Percentiles rank a stretch among this genome's conserved stretches.
phyloP scores from a whole-genome alignment of 441 rosid species.

The Populus trichocarpa region DNA sequence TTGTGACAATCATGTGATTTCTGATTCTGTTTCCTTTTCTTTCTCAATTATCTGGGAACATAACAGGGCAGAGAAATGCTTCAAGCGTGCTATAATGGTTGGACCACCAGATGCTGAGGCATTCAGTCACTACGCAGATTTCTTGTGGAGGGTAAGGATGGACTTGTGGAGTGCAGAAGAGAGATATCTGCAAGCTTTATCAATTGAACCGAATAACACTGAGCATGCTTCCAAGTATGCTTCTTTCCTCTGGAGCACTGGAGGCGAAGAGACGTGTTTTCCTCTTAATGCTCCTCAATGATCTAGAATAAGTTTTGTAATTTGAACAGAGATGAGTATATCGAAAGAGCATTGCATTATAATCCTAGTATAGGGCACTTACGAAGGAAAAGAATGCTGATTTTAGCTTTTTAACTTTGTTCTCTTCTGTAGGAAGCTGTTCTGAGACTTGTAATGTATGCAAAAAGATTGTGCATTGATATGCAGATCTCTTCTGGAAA shows the following conservation, averaged over 20 bases:
- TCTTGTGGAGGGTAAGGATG: conserved; percentile 66
- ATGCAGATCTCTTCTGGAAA: not conserved
- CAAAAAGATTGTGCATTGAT: not conserved
- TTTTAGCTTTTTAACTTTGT: not conserved
- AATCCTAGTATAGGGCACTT: not conserved
- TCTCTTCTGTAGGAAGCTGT: not conserved
- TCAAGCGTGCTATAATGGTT: conserved; percentile 55
- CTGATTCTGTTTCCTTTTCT: not conserved
- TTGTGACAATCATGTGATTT: not conserved
- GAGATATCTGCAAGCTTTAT: conserved; percentile 56
- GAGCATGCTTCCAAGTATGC: conserved; percentile 63
- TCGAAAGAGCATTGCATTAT: not conserved
- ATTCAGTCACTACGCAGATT: conserved; percentile 53
- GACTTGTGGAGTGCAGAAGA: conserved; percentile 81
- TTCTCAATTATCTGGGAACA: not conserved
- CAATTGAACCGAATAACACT: conserved; percentile 48
- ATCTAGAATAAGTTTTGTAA: conserved; percentile 1
- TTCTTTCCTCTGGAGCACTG: conserved; percentile 72
- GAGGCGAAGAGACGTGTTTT: conserved; percentile 74
- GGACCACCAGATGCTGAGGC: conserved; percentile 67
- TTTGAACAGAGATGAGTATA: not conserved
- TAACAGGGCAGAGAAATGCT: conserved; percentile 75
- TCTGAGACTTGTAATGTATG: not conserved
- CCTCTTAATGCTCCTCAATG: conserved; percentile 31
- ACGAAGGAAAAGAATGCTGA: not conserved